These are phyloP conservation scores for Macadamia tetraphylla DNA, from an alignment of 164 flowering plant genomes.

Conservation along the genomic window DNA sequence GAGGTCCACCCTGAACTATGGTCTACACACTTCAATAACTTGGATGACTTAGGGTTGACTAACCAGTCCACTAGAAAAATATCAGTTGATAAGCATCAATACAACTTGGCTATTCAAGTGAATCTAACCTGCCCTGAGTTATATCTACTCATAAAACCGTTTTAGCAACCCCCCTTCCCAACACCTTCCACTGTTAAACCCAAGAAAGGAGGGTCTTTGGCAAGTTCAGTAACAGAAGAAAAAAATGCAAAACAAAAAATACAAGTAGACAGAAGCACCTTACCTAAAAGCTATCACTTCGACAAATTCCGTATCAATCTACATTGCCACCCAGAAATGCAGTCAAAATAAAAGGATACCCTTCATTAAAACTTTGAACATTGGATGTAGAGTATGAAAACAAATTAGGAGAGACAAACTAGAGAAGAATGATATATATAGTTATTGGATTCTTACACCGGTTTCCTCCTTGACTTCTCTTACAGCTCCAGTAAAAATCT, in stretches of 20 bases:
- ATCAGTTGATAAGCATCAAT: too few species aligned
- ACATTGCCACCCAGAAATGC: conserved; percentile 13
- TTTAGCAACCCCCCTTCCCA: too few species aligned
- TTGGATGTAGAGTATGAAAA: background rate
- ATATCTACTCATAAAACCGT: too few species aligned
- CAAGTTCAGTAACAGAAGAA: too few species aligned
- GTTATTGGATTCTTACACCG: conserved; percentile 53
- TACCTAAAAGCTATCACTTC: conserved; percentile 94
- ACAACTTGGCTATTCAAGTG: too few species aligned
- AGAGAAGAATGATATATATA: background rate
- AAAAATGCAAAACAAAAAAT: background rate
- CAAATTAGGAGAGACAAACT: background rate
- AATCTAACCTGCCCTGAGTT: too few species aligned
- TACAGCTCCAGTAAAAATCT: conserved; percentile 72
- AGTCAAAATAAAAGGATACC: background rate
- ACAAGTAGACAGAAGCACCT: background rate
- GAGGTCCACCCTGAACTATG: too few species aligned
- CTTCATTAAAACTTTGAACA: background rate
- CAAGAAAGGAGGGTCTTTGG: too few species aligned
- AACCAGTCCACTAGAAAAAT: too few species aligned
- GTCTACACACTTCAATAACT: too few species aligned
- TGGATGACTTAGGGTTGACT: too few species aligned
- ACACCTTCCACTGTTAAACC: too few species aligned
- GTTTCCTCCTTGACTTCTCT: conserved; percentile 96
- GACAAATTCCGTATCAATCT: conserved; percentile 83